Base-by-base conservation (phyloP, 306 rosid species). In the Geum urbanum region DNA sequence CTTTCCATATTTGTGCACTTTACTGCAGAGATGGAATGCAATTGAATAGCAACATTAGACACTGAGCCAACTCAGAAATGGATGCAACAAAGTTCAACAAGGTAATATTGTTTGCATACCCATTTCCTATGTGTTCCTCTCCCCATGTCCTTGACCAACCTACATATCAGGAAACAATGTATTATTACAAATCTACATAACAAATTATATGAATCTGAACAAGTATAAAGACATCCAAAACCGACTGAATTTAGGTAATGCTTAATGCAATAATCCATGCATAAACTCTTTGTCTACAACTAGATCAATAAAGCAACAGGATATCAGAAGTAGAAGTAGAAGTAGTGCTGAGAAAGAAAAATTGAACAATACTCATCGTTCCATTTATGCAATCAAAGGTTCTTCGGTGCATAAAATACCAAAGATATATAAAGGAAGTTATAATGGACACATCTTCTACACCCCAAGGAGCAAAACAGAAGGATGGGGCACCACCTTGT, bases 101-200 rank as follows among this genome's bases (percentile, higher is more conserved):
- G 10, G 43, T 52, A 16, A 27, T 51, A 15, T 13, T 0, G 10
- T 62, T 74, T 45, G 63, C 81, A 27, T 88, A 94, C 98, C 95
- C 97, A 48, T 94, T 94, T 88, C 98, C 98, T 7, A 90, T 90
- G 88, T 94, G 98, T 77, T 90, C 97, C 79, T 94, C 98, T 55
- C 98, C 97, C 98, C 97, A 94, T 9, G 98, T 94, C 86, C 98
- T 88, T 52, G 98, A 94, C 98, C 98, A 94, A 84, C 96, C 98
- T 94, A 78, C 44, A 65, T 75, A 85, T 78, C 48, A 48, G 65
- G 78, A 13, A 69, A 71, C 22, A 71, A 61, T 24, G 52, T 27
- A 57, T 63, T 53, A 67, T n/a, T 4, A 47, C 76, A 69, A 59
- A 54, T 10, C n/a, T 44, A 43, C 27, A 51, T 63, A 8, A 75